Evolutionary conservation across 164 flowering plant species (phyloP), one percentile per base, ranked within the genome.

Genomic region (Hamamelis virginiana): DNA sequence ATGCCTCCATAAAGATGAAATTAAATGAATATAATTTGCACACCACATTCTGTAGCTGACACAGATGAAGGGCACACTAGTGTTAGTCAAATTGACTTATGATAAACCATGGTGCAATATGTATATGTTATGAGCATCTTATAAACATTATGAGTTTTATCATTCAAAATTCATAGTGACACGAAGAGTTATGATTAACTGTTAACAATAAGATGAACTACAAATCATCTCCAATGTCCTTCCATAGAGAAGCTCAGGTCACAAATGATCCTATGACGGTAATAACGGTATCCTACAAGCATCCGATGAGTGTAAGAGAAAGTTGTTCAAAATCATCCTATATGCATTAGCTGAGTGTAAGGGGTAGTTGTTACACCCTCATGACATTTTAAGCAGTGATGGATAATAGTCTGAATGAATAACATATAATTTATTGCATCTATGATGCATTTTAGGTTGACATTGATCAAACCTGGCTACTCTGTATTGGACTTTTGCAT

Each of bases 391-490:
- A 33, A 33, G 41, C 12, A 50, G 21, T 50, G 53, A 15, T 16
- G 53, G 53, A 15, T 5, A 14, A 50, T n/a, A 50, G 53, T 12
- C 18, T 50, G 53, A 50, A 50, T n/a, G 15, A 50, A 50, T 50
- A 50, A 50, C 16, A 50, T 50, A 50, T 50, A n/a, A 50, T 50
- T 50, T 50, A 50, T 50, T n/a, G n/a, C 53, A 33, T 38, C 11
- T 33, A 5, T 10, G 26, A 38, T 69, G 10, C 18, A 69, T 44
- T 62, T 45, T 14, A 1, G 13, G 41, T 12, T 26, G 19, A 15
- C 11, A 66, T 23, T 4, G 25, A 70, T 1, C 80, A 70, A 76
- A 89, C 94, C 94, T 89, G 85, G 66, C 72, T 81, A 73, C 67
- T 78, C 57, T 79, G 74, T 58, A 27, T 66, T 44, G 86, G 82